phyloP scores from a whole-genome alignment of 177 flowering plant species.

The Tripterygium wilfordii region DNA sequence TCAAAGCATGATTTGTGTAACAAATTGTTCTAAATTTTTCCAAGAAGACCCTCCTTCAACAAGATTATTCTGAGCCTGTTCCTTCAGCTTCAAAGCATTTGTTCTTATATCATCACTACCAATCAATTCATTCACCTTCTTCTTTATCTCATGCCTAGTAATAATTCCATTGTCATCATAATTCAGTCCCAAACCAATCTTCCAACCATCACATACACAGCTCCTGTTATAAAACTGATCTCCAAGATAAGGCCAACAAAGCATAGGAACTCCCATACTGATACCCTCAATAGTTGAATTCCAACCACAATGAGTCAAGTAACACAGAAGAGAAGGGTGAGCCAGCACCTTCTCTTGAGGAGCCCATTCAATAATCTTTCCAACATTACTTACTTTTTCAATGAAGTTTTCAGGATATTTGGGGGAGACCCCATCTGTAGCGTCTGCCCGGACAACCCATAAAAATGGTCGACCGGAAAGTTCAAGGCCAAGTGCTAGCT shows the following conservation, averaged over 20 bases:
- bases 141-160: constrained; percentile 15
- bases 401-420: constrained; percentile 18
- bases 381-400: constrained; percentile 12
- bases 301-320: constrained; percentile 25
- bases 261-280: constrained; percentile 19
- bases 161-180: constrained; percentile 23
- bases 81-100: constrained; percentile 18
- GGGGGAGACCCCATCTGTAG: not conserved
- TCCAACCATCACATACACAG: constrained; percentile 32
- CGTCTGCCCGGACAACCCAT: not conserved
- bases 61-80: constrained; percentile 7
- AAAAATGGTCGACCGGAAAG: not conserved
- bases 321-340: constrained; percentile 29
- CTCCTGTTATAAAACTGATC: constrained; percentile 30
- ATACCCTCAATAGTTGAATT: constrained; percentile 9
- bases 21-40: constrained; percentile 18
- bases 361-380: constrained; percentile 27
- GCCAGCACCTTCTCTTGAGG: constrained; percentile 26
- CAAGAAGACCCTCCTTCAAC: constrained; percentile 18
- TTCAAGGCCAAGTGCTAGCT: constrained; percentile 14
- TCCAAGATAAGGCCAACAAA: constrained; percentile 38
- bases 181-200: constrained; percentile 22
- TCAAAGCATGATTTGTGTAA: not conserved
- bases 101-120: constrained; percentile 12
- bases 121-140: constrained; percentile 18